Percentiles rank a stretch among this genome's conserved stretches.
These are phyloP conservation scores for Salinomyces thailandicus DNA, from an alignment of 2,329 filamentous ascomycete species.

Conservation along the genomic window DNA sequence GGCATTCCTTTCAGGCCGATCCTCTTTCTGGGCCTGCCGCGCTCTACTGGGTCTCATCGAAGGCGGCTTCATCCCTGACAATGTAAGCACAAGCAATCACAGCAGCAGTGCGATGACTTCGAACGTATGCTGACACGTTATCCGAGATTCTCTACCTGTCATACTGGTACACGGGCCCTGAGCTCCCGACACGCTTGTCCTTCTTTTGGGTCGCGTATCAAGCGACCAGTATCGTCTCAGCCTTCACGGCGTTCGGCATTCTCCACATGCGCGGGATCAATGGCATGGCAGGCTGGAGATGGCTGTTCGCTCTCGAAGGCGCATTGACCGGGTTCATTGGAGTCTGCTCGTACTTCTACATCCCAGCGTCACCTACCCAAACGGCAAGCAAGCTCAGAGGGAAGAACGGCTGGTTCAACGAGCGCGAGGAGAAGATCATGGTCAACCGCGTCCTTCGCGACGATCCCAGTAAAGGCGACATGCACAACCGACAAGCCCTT, in stretches of 20 bases:
- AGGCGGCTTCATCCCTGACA: constrained; percentile 50
- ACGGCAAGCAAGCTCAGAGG: constrained; percentile 53
- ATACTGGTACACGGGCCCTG: constrained; percentile 65
- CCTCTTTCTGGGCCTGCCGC: constrained; percentile 30
- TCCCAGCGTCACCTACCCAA: constrained; percentile 50
- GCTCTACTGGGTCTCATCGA: constrained; percentile 33
- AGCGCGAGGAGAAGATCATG: constrained; percentile 52
- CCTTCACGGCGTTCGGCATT: constrained; percentile 47
- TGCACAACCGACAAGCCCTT: constrained; percentile 50
- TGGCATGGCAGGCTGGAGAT: constrained; percentile 47
- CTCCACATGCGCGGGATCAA: constrained; percentile 36
- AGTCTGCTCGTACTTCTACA: constrained; percentile 43
- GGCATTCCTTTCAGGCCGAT: constrained; percentile 23
- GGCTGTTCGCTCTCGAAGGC: constrained; percentile 45
- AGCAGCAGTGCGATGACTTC: no score
- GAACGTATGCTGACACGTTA: no score
- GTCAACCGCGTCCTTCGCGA: constrained; percentile 54
- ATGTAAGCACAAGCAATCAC: no score
- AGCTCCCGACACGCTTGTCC: constrained; percentile 56
- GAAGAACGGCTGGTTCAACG: constrained; percentile 51
- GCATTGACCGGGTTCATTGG: constrained; percentile 45
- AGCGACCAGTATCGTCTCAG: constrained; percentile 44
- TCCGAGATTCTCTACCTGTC: constrained; percentile 60
- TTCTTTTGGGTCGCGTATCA: constrained; percentile 60
- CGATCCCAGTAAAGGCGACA: constrained; percentile 50